Conservation (phyloP, 2,329 filamentous ascomycete genomes). For the Elsinoe perseae region DNA sequence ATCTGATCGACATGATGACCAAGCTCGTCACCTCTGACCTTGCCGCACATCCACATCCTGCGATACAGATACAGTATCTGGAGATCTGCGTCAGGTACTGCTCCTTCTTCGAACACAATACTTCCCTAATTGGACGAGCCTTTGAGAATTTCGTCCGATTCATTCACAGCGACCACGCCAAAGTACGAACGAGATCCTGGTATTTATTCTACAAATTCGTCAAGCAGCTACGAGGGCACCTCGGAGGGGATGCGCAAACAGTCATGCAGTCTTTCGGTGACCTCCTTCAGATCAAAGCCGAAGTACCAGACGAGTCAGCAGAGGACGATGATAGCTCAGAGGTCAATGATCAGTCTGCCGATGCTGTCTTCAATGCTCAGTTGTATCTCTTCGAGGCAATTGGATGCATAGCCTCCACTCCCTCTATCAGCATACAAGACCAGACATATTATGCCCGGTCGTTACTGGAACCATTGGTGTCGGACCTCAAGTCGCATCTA, state of each 20-base stretch:
- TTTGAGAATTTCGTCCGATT: constrained; percentile 86
- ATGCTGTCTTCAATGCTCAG: constrained; percentile 84
- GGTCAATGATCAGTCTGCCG: constrained; percentile 80
- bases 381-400: constrained; percentile 92
- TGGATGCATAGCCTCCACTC: constrained; percentile 80
- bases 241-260: constrained; percentile 83
- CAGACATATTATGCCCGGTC: constrained; percentile 80
- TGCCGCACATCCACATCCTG: constrained; percentile 77
- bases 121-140: constrained; percentile 72
- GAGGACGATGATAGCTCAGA: constrained; percentile 95
- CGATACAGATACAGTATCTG: constrained; percentile 94
- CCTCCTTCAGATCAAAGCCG: constrained; percentile 81
- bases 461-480: constrained; percentile 81
- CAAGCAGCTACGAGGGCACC: constrained; percentile 73
- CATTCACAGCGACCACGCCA: constrained; percentile 78
- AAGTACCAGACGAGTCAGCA: constrained; percentile 67
- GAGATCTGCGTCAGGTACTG: constrained; percentile 95
- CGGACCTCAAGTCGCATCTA: constrained; percentile 78
- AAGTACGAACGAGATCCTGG: constrained; percentile 87
- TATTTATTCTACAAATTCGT: constrained; percentile 92
- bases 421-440: constrained; percentile 68
- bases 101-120: constrained; percentile 81
- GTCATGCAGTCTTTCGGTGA: constrained; percentile 87
- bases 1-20: constrained; percentile 83
- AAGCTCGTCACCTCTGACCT: constrained; percentile 93